These are phyloP conservation scores for Osmozyma mogii DNA, from an alignment of 805 yeast species.

Conservation along the genomic window DNA sequence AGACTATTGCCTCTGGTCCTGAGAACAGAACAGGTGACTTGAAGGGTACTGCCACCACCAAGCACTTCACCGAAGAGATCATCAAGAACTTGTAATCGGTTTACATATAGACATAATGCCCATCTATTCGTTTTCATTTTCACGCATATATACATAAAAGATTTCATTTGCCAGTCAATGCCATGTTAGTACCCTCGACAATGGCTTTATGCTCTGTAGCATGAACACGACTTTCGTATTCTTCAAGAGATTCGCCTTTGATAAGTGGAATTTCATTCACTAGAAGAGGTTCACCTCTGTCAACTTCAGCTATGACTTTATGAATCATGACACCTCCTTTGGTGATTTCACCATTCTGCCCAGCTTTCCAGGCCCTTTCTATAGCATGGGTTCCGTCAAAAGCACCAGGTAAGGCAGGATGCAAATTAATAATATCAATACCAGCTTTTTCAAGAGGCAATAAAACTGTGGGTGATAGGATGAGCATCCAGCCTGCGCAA, in stretches of 20 bases:
- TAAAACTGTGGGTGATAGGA: constrained; percentile 71
- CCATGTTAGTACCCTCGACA: constrained; percentile 79
- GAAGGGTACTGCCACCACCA: constrained; percentile 85
- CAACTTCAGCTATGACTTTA: constrained; percentile 92
- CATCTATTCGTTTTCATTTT: not conserved
- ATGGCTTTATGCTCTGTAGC: constrained; percentile 81
- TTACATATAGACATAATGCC: constrained; percentile 2
- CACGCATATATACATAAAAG: constrained; percentile 1
- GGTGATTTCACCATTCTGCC: constrained; percentile 69
- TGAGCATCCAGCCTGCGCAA: constrained; percentile 98
- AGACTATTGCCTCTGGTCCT: constrained; percentile 90
- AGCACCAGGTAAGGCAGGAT: constrained; percentile 95
- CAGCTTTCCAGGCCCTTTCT: constrained; percentile 93
- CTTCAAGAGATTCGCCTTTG: constrained; percentile 69
- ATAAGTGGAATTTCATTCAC: constrained; percentile 68
- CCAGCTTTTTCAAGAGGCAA: constrained; percentile 50
- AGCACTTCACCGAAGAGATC: constrained; percentile 87
- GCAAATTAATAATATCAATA: constrained; percentile 82
- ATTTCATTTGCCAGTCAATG: constrained; percentile 26
- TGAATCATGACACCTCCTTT: constrained; percentile 96
- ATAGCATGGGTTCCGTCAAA: constrained; percentile 97
- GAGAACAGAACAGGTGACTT: constrained; percentile 96
- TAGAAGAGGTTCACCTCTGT: constrained; percentile 82
- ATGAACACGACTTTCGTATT: constrained; percentile 79
- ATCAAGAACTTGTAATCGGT: constrained; percentile 56